Evolutionary conservation across 1,284 basidiomycete species (phyloP), one percentile per base, ranked within the genome.

Genomic region (Leccinum olivaceoglutinosum): DNA sequence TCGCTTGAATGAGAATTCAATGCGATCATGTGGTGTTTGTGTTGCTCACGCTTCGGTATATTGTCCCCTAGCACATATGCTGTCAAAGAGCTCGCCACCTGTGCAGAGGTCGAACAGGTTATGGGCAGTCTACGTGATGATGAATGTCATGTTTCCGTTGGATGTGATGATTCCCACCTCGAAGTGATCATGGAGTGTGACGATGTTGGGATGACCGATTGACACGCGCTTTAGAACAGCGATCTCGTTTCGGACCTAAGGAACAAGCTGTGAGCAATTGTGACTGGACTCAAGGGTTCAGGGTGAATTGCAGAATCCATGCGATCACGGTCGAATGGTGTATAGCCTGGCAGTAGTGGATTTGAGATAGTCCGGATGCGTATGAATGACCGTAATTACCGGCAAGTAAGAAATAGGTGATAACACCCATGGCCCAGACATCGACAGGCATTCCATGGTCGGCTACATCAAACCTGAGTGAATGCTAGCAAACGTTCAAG

Each of bases 41-140:
- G 39, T 14, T 7, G 80, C 87, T 67, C 68, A 93, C 90, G 88
- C 87, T 77, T 98, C 96, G 74, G 94, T 96, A 78, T 98, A 98
- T 76, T 94, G 95, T 57, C 96, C 96, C 74, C 96, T 93, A 32
- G 96, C 94, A 74, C 96, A 99, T 81, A 99, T 99, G 60, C 97
- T 86, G 77, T 99, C 96, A 72, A 99, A 99, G 21, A 99, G 87
- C 78, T 99, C 96, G 54, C 96, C 97, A 59, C 96, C 96, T 0
- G 94, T 96, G 79, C 97, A 99, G 12, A 99, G 85, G 77, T 98
- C 96, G 74, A 97, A 96, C 67, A 96, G 85, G 73, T 98, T 98
- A 79, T 97, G 93, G 32, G 92, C 82, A 34, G 95, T 98, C 89
- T 92, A 63, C 10, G 58, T 62, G 51, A 44, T 12, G 34, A 55